These are phyloP conservation scores for Stenogyne calaminthoides DNA, from an alignment of 305 asterid genomes.

Conservation along the genomic window DNA sequence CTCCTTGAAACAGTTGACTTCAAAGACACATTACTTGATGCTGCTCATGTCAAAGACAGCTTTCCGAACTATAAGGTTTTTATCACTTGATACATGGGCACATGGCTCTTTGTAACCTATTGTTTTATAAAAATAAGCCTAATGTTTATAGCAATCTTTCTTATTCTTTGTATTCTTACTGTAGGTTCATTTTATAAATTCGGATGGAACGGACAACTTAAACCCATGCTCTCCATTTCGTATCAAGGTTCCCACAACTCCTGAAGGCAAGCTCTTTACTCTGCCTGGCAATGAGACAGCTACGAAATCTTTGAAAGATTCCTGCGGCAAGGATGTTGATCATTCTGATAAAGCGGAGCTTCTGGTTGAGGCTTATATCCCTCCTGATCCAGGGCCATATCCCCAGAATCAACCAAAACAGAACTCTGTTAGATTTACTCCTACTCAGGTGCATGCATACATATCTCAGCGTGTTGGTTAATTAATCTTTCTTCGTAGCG, in stretches of 20 bases:
- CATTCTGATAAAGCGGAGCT: slow-evolving; percentile 63
- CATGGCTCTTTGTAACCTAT: slow-evolving; percentile 20
- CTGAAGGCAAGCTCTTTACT: slow-evolving; percentile 58
- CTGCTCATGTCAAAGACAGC: slow-evolving; percentile 81
- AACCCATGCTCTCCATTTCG: slow-evolving; percentile 76
- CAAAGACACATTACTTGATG: slow-evolving; percentile 90
- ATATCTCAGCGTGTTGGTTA: slow-evolving; percentile 21
- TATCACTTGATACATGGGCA: slow-evolving; percentile 11
- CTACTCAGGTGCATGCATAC: slow-evolving; percentile 74
- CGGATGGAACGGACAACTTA: slow-evolving; percentile 69
- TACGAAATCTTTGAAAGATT: slow-evolving; percentile 39
- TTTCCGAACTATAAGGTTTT: slow-evolving; percentile 87
- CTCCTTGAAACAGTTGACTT: slow-evolving; percentile 86
- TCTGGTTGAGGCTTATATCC: slow-evolving; percentile 76
- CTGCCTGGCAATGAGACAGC: slow-evolving; percentile 65
- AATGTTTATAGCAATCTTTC: slow-evolving; percentile 1
- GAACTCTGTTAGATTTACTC: slow-evolving; percentile 89
- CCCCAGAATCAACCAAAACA: slow-evolving; percentile 97
- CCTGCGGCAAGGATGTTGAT: slow-evolving; percentile 38
- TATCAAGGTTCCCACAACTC: slow-evolving; percentile 68
- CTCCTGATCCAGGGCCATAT: slow-evolving; percentile 98
- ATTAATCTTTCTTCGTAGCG: slow-evolving; percentile 12
- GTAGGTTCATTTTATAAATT: slow-evolving; percentile 73
- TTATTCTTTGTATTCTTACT: slow-evolving; percentile 30
- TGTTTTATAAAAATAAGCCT: not conserved